These are phyloP conservation scores for Termitomyces sp. DNA, from an alignment of 768 basidiomycete genomes.

Conservation along the genomic window DNA sequence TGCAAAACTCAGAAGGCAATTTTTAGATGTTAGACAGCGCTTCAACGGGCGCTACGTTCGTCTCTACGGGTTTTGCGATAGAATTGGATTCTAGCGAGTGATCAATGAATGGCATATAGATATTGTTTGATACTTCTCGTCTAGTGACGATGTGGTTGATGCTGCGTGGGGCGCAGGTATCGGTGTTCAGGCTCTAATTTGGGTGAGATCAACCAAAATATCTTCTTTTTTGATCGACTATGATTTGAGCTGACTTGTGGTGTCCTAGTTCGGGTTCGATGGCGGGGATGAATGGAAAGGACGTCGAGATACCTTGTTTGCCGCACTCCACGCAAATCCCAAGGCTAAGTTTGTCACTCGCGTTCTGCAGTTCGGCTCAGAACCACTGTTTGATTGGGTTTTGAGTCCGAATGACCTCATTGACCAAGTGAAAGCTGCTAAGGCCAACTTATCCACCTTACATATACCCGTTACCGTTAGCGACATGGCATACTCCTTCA, in stretches of 20 bases:
- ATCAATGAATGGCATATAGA: not conserved
- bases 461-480: slow-evolving; percentile 68
- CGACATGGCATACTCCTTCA: slow-evolving; percentile 59
- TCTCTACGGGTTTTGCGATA: slow-evolving; percentile 45
- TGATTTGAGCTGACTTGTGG: not conserved
- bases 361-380: slow-evolving; percentile 66
- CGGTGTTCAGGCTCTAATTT: slow-evolving; percentile 70
- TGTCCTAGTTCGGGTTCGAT: slow-evolving; percentile 42
- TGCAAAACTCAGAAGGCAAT: slow-evolving; percentile 45
- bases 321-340: slow-evolving; percentile 49
- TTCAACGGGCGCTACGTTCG: slow-evolving; percentile 67
- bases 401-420: slow-evolving; percentile 46
- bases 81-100: slow-evolving; percentile 41
- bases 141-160: slow-evolving; percentile 52
- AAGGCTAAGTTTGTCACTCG: slow-evolving; percentile 64
- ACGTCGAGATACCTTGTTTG: slow-evolving; percentile 48
- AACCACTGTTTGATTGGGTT: slow-evolving; percentile 59
- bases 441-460: slow-evolving; percentile 43
- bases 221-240: not conserved
- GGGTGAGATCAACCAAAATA: slow-evolving; percentile 38
- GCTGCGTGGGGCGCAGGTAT: slow-evolving; percentile 67
- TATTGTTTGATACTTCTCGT: not conserved
- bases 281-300: slow-evolving; percentile 44
- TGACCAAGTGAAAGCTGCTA: slow-evolving; percentile 43
- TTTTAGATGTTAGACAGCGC: slow-evolving; percentile 49